A percentile compares a stretch with the other conserved stretches of the same genome.
These are phyloP conservation scores for Myriangium duriaei DNA, from an alignment of 2,329 filamentous ascomycete species.

Conservation along the genomic window DNA sequence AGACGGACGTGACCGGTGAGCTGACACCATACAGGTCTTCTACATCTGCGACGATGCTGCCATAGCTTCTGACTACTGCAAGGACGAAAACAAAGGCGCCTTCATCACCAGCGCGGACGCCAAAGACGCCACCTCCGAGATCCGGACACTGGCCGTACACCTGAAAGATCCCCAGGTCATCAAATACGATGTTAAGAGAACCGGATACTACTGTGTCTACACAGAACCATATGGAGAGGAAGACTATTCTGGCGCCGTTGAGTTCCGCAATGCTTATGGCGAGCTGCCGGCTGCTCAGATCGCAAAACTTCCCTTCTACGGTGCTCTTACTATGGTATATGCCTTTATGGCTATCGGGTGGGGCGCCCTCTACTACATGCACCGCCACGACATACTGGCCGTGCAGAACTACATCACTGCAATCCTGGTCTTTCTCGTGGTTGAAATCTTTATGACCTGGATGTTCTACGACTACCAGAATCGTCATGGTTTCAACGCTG, in stretches of 20 bases:
- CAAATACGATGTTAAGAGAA: constrained; percentile 76
- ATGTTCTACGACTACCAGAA: constrained; percentile 97
- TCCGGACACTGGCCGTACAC: constrained; percentile 70
- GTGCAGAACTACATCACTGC: constrained; percentile 99
- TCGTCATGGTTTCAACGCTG: constrained; percentile 68
- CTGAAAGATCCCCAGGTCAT: constrained; percentile 62
- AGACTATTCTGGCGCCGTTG: constrained; percentile 68
- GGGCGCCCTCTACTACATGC: constrained; percentile 91
- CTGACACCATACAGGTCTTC: constrained; percentile 36
- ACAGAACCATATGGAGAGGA: constrained; percentile 56
- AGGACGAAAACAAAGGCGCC: constrained; percentile 62
- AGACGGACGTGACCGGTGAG: not conserved
- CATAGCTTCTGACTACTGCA: constrained; percentile 59
- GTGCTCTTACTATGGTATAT: constrained; percentile 85
- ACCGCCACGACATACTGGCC: constrained; percentile 83
- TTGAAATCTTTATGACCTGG: constrained; percentile 98
- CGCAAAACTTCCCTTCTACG: constrained; percentile 93
- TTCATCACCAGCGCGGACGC: constrained; percentile 74
- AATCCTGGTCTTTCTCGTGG: constrained; percentile 82
- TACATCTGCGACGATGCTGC: constrained; percentile 66
- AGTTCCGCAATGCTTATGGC: constrained; percentile 92
- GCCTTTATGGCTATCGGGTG: constrained; percentile 78
- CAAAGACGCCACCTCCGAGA: constrained; percentile 54
- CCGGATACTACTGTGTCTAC: constrained; percentile 90
- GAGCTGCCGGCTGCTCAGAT: constrained; percentile 93